Base-by-base conservation (phyloP, 2,329 filamentous ascomycete genomes). In the Lachnellula hyalina region DNA sequence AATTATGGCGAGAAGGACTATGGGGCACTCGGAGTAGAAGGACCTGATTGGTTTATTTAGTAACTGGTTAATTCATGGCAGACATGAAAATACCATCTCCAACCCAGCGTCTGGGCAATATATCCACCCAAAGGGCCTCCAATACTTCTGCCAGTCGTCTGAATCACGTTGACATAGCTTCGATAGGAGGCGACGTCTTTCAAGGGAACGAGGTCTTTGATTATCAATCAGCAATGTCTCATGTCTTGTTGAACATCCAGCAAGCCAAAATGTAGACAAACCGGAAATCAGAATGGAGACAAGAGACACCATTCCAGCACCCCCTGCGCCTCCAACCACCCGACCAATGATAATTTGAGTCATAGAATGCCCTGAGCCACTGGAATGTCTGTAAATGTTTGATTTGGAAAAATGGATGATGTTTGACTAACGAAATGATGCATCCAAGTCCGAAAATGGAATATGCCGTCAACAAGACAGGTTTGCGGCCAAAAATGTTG, bases 401-500 rank as follows among this genome's bases (percentile, higher is more conserved):
- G 41, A 11, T 12, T 14, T 44, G 17, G 19, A 23, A 8, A 23
- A 17, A 44, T 44, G 5, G 19, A 35, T 25, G 2, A 9, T 9
- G 32, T 40, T n/a, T 17, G 21, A 68, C 74, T 67, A 62, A 78
- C 80, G 77, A 71, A 6, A 65, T 57, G 17, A 61, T 51, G 42
- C 60, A 62, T 9, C 76, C 77, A 14, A 73, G 50, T 1, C 74
- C 76, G 51, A 84, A 81, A 6, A 83, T 64, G 4, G 68, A 62
- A 61, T 83, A 83, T 0, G 76, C 74, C 2, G 72, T 65, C 0
- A 82, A 65, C 0, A 84, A 66, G 7, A 82, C 68, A 0, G 67
- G 63, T 56, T 79, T 81, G 1, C 80, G 76, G 6, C 81, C 80
- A 61, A 81, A 83, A 15, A 83, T 78, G 59, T 83, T 79, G 59